These are phyloP conservation scores for Teratosphaeriaceae sp. DNA, from an alignment of 2,329 filamentous ascomycete genomes.

Conservation along the genomic window DNA sequence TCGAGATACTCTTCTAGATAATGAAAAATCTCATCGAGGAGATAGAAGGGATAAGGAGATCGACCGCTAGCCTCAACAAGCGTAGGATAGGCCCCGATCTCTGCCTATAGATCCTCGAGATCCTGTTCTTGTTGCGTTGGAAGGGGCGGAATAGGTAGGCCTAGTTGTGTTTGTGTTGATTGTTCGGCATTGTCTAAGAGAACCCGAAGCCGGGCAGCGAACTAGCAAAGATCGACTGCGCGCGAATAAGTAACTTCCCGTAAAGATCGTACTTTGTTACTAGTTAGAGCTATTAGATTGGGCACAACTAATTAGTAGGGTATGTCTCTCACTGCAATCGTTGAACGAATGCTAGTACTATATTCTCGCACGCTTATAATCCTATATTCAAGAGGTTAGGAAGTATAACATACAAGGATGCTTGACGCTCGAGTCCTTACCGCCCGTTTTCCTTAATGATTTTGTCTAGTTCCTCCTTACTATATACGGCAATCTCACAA, in stretches of 20 bases:
- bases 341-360: conserved; percentile 3
- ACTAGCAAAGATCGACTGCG: conserved; percentile 4
- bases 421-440: neutral
- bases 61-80: conserved; percentile 2
- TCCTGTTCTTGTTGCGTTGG: neutral
- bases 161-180: neutral
- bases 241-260: neutral
- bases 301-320: neutral
- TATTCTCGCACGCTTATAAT: conserved; percentile 4
- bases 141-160: neutral
- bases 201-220: conserved; percentile 3
- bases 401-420: neutral
- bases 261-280: neutral
- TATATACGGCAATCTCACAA: conserved; percentile 3
- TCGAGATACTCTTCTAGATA: conserved; percentile 4
- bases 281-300: neutral
- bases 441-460: conserved; percentile 2
- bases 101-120: conserved; percentile 1
- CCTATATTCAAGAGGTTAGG: neutral
- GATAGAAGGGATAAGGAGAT: conserved; percentile 6
- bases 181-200: neutral
- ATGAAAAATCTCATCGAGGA: conserved; percentile 3
- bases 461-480: conserved; percentile 4
- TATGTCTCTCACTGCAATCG: conserved; percentile 2
- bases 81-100: conserved; percentile 1